Conservation (phyloP, 768 basidiomycete species). For the Mycena polygramma region DNA sequence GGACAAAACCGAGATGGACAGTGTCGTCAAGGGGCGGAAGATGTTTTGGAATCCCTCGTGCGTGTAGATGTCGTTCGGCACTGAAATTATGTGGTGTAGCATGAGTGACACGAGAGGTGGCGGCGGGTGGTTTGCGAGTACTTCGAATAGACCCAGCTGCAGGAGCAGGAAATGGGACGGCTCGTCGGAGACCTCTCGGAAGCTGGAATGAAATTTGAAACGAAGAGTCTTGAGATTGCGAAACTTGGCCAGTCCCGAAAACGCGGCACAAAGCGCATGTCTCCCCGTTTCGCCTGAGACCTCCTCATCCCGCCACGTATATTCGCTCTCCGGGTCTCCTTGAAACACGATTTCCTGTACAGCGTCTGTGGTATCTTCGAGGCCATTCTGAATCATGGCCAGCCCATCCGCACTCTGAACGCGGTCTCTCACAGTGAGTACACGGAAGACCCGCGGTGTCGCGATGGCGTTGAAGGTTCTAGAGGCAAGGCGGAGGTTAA, state of each 20-base stretch:
- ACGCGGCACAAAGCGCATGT: not conserved
- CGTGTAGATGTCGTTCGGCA: constrained; percentile 18
- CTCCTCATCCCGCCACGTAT: not conserved
- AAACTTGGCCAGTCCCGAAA: constrained; percentile 19
- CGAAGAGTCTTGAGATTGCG: not conserved
- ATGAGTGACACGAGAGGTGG: constrained; percentile 2
- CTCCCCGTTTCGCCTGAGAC: not conserved
- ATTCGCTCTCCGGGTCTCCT: not conserved
- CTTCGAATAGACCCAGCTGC: constrained; percentile 12
- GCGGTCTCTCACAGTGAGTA: constrained; percentile 5
- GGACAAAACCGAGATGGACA: constrained; percentile 9
- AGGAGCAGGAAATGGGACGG: constrained; percentile 23
- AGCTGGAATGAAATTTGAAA: constrained; percentile 10
- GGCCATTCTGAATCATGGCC: constrained; percentile 12
- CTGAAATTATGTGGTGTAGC: constrained; percentile 18
- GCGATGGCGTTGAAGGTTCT: constrained; percentile 9
- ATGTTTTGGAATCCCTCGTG: constrained; percentile 9
- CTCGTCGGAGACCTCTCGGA: constrained; percentile 7
- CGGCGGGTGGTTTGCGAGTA: constrained; percentile 22
- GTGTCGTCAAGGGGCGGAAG: constrained; percentile 7
- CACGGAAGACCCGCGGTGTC: constrained; percentile 5
- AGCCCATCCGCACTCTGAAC: constrained; percentile 10
- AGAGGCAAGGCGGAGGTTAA: constrained; percentile 22
- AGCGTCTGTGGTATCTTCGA: not conserved
- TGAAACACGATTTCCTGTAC: constrained; percentile 20